phyloP scores from a whole-genome alignment of 208 protist genomes.

The Crithidia bombi region DNA sequence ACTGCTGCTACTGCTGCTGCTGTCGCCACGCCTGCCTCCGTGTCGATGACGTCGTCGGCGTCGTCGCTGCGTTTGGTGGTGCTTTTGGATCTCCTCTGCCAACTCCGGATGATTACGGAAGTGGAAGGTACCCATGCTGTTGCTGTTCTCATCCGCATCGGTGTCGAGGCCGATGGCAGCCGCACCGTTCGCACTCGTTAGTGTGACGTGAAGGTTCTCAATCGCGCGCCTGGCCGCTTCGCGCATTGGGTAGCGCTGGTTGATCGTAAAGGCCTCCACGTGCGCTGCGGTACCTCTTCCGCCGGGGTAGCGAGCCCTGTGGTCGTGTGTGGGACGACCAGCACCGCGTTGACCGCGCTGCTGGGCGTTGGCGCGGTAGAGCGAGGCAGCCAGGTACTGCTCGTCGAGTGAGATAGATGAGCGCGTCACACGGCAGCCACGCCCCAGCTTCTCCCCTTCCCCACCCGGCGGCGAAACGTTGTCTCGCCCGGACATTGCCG shows the following conservation, averaged over 20 bases:
- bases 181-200: constrained; percentile 27
- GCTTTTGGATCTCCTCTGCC: constrained; percentile 12
- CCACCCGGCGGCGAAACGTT: background rate
- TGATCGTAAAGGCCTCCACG: constrained; percentile 37
- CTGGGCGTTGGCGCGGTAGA: constrained; percentile 13
- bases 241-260: constrained; percentile 62
- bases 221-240: constrained; percentile 68
- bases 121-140: constrained; percentile 38
- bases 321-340: background rate
- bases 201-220: constrained; percentile 48
- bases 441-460: constrained; percentile 52
- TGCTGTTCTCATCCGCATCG: constrained; percentile 24
- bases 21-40: background rate
- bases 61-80: background rate
- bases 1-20: constrained; percentile 3
- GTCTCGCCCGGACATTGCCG: background rate
- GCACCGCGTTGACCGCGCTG: background rate
- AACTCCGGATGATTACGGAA: constrained; percentile 52
- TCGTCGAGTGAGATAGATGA: constrained; percentile 45
- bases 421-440: constrained; percentile 64
- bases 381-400: constrained; percentile 38
- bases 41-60: background rate
- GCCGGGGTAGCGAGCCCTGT: background rate
- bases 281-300: background rate
- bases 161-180: background rate